phyloP scores from a whole-genome alignment of 768 basidiomycete genomes.

The Boletus pseudopeckii region DNA sequence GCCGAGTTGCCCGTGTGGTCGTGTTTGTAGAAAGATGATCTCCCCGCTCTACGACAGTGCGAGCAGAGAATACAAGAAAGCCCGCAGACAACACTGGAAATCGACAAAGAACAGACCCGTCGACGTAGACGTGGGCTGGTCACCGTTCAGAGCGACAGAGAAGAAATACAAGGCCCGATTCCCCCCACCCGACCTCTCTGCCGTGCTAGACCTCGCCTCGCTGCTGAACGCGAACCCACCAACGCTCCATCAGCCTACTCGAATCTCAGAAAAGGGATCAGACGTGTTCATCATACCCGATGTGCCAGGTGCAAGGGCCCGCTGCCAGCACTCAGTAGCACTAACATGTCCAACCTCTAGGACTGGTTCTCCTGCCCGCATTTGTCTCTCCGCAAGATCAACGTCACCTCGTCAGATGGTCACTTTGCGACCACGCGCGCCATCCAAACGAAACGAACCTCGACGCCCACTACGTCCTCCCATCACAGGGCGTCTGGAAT shows the following conservation, averaged over 20 bases:
- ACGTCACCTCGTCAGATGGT: constrained; percentile 64
- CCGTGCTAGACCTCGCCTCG: constrained; percentile 65
- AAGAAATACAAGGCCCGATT: constrained; percentile 78
- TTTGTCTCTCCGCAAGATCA: constrained; percentile 66
- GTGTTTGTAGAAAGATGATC: constrained; percentile 29
- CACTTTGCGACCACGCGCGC: constrained; percentile 71
- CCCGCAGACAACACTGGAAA: constrained; percentile 55
- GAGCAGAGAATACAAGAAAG: constrained; percentile 51
- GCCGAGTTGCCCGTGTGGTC: constrained; percentile 16
- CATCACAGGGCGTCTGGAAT: constrained; percentile 76
- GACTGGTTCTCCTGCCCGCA: constrained; percentile 79
- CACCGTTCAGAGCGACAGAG: constrained; percentile 73
- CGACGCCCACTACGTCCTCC: constrained; percentile 80
- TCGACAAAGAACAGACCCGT: constrained; percentile 52
- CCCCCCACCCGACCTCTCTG: constrained; percentile 69
- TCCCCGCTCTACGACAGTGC: neutral
- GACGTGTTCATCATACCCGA: constrained; percentile 12
- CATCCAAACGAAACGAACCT: constrained; percentile 87
- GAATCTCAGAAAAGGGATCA: neutral
- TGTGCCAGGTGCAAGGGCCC: constrained; percentile 35
- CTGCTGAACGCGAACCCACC: constrained; percentile 19
- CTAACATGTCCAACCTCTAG: constrained; percentile 39
- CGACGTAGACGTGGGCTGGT: constrained; percentile 54
- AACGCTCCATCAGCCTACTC: neutral
- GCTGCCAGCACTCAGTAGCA: neutral